Evolutionary conservation across 2,329 filamentous ascomycete species (phyloP).

Genomic region (Claviceps sp.): DNA sequence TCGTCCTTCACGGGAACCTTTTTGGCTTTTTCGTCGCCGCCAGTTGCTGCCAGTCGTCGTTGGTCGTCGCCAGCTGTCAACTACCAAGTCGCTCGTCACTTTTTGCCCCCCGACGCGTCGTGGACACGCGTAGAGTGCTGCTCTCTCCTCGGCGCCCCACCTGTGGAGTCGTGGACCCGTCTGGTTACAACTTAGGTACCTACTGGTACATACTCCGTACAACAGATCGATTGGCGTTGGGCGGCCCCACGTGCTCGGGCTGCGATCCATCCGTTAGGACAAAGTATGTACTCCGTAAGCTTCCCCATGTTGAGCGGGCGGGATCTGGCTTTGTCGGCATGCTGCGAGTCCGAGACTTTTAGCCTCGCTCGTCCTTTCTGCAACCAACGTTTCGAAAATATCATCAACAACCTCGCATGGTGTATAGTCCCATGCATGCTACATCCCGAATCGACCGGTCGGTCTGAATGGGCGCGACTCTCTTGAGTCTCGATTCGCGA

Average conservation of each 20-base stretch:
- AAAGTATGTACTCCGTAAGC: background rate
- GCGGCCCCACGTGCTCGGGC: background rate
- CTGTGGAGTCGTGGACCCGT: background rate
- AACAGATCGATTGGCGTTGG: background rate
- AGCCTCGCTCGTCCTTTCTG: background rate
- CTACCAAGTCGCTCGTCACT: background rate
- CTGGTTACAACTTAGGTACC: background rate
- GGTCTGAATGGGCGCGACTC: background rate
- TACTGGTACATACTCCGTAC: background rate
- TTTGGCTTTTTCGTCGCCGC: no score
- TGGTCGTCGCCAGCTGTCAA: no score
- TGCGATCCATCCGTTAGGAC: background rate
- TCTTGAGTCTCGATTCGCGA: no score
- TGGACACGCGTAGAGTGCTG: background rate
- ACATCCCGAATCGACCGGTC: background rate
- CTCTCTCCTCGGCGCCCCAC: background rate
- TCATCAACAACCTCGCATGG: background rate
- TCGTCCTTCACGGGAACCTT: no score
- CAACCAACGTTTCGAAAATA: background rate
- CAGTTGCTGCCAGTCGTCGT: no score
- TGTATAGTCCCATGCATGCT: background rate
- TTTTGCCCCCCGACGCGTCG: background rate
- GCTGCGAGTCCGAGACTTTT: background rate
- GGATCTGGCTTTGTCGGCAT: background rate
- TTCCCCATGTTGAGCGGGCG: background rate